phyloP scores from a whole-genome alignment of 1,284 basidiomycete species.

The Ganoderma leucocontextum region DNA sequence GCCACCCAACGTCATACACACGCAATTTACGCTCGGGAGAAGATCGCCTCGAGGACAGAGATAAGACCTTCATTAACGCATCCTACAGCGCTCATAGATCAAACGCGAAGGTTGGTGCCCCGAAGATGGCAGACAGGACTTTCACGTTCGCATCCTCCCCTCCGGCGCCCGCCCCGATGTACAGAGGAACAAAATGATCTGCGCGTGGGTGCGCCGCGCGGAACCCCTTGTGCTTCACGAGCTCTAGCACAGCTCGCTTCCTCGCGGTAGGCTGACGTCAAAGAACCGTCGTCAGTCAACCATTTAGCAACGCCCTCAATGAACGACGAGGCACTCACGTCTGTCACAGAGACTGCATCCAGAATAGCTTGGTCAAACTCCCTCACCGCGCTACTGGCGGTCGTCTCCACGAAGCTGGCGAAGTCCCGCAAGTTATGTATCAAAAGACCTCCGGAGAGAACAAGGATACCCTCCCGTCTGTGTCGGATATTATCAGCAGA shows the following conservation, averaged over 20 bases:
- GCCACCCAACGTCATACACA: not conserved
- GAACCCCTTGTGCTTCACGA: conserved; percentile 68
- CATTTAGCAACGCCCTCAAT: conserved; percentile 11
- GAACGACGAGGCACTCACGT: conserved; percentile 51
- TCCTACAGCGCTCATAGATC: conserved; percentile 48
- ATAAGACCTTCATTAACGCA: not conserved
- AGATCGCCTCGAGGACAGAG: not conserved
- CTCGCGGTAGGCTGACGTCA: conserved; percentile 47
- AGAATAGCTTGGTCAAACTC: conserved; percentile 68
- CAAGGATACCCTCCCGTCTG: conserved; percentile 69
- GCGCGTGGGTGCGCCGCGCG: conserved; percentile 70
- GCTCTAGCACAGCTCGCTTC: conserved; percentile 53
- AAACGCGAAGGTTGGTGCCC: conserved; percentile 68
- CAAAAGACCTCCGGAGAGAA: conserved; percentile 75
- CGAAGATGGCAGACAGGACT: conserved; percentile 63
- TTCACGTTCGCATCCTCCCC: conserved; percentile 56
- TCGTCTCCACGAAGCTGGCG: conserved; percentile 58
- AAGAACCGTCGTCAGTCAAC: conserved; percentile 17
- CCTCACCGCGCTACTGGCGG: conserved; percentile 56
- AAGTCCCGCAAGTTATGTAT: conserved; percentile 73
- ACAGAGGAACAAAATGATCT: conserved; percentile 79
- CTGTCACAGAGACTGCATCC: conserved; percentile 56
- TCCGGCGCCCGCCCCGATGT: conserved; percentile 77
- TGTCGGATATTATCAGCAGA: conserved; percentile 15
- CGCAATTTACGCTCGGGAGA: not conserved